Evolutionary conservation across 768 basidiomycete genomes (phyloP).

Genomic region (Trametes coccinea): DNA sequence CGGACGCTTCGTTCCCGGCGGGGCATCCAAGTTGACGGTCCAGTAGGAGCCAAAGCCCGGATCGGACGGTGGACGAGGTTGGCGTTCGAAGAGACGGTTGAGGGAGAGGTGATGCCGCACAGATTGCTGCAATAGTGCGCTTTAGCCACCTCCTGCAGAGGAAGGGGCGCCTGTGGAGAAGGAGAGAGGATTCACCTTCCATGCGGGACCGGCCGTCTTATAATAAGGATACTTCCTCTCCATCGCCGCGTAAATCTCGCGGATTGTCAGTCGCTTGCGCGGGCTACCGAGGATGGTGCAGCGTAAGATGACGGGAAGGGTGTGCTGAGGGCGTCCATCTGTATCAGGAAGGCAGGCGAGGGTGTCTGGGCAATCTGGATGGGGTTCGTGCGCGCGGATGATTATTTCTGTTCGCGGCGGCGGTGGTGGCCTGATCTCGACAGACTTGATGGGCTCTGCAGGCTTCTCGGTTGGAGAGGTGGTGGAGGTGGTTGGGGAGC

Average conservation of each 20-base stretch:
- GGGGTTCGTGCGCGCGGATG: constrained; percentile 39
- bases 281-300: constrained; percentile 82
- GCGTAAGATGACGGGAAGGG: constrained; percentile 80
- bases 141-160: constrained; percentile 10
- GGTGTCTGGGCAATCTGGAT: constrained; percentile 77
- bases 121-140: constrained; percentile 62
- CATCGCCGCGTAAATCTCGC: constrained; percentile 86
- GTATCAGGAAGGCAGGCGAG: constrained; percentile 79
- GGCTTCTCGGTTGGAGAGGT: constrained; percentile 21
- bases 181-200: constrained; percentile 60
- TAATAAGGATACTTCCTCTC: constrained; percentile 84
- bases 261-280: constrained; percentile 73
- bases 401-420: constrained; percentile 20
- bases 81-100: constrained; percentile 80
- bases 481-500: constrained; percentile 23
- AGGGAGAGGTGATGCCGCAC: constrained; percentile 83
- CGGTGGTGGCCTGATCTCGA: constrained; percentile 11
- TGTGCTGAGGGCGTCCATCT: constrained; percentile 77
- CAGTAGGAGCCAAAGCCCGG: constrained; percentile 88
- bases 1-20: constrained; percentile 83
- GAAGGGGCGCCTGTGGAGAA: constrained; percentile 6
- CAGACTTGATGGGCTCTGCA: not conserved
- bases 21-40: constrained; percentile 86
- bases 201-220: constrained; percentile 76
- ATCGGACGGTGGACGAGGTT: constrained; percentile 79